phyloP scores from a whole-genome alignment of 306 rosid genomes.

The Luffa aegyptiaca region DNA sequence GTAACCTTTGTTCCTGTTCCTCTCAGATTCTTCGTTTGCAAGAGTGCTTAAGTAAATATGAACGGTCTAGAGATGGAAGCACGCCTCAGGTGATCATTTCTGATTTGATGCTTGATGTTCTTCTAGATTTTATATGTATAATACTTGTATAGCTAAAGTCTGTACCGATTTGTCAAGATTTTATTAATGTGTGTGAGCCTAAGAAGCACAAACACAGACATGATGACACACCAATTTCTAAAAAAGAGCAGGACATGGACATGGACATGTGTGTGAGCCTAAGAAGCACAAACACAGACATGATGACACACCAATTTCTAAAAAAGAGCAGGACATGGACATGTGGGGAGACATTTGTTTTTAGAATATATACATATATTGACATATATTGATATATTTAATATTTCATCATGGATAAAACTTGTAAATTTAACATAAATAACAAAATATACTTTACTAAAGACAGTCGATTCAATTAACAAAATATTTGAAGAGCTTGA shows the following conservation, averaged over 20 bases:
- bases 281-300: not conserved
- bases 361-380: not conserved
- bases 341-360: not conserved
- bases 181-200: not conserved
- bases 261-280: no score
- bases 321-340: not conserved
- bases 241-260: not conserved
- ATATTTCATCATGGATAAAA: no score
- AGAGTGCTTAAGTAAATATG: slow-evolving; percentile 83
- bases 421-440: no score
- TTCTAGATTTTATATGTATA: not conserved
- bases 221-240: not conserved
- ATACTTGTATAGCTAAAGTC: not conserved
- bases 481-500: no score
- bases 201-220: not conserved
- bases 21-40: slow-evolving; percentile 86
- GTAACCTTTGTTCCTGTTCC: slow-evolving; percentile 10
- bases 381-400: not conserved
- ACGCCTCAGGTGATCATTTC: slow-evolving; percentile 73
- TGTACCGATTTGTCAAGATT: not conserved
- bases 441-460: no score
- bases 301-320: not conserved
- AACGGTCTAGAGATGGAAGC: slow-evolving; percentile 73
- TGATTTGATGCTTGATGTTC: not conserved
- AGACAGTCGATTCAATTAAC: no score